Evolutionary conservation across 2,329 filamentous ascomycete genomes (phyloP).

Genomic region (Trichophyton schoenleinii): DNA sequence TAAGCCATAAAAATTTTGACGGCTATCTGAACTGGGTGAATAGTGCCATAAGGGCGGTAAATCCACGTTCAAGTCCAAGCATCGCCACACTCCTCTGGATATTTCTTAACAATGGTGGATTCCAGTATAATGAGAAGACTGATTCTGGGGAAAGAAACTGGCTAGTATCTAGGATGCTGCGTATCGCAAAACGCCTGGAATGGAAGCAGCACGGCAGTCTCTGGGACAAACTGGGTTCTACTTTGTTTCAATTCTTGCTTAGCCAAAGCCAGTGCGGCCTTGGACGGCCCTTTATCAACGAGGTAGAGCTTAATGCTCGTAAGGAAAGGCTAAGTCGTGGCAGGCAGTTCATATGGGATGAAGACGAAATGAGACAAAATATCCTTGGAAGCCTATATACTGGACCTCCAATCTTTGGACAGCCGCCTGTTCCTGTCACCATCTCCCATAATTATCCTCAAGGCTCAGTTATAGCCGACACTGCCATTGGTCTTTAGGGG

Average conservation of each 20-base stretch:
- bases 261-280: conserved; percentile 22
- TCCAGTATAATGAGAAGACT: conserved; percentile 13
- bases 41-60: conserved; percentile 17
- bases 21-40: conserved; percentile 20
- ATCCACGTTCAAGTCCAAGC: conserved; percentile 18
- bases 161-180: conserved; percentile 23
- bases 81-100: conserved; percentile 23
- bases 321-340: conserved; percentile 11
- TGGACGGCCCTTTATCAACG: conserved; percentile 15
- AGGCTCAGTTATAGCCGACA: neutral
- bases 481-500: neutral
- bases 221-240: conserved; percentile 20
- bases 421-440: neutral
- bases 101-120: conserved; percentile 22
- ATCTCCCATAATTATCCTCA: neutral
- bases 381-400: conserved; percentile 16
- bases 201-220: conserved; percentile 19
- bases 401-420: conserved; percentile 8
- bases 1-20: conserved; percentile 18
- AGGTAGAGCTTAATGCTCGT: conserved; percentile 17
- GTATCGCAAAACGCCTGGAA: conserved; percentile 22
- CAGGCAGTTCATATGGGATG: conserved; percentile 18
- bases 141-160: conserved; percentile 21
- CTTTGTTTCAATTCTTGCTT: conserved; percentile 18
- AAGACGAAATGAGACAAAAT: conserved; percentile 19